phyloP scores from a whole-genome alignment of 345 rosid species.

The Hibiscus mutabilis region DNA sequence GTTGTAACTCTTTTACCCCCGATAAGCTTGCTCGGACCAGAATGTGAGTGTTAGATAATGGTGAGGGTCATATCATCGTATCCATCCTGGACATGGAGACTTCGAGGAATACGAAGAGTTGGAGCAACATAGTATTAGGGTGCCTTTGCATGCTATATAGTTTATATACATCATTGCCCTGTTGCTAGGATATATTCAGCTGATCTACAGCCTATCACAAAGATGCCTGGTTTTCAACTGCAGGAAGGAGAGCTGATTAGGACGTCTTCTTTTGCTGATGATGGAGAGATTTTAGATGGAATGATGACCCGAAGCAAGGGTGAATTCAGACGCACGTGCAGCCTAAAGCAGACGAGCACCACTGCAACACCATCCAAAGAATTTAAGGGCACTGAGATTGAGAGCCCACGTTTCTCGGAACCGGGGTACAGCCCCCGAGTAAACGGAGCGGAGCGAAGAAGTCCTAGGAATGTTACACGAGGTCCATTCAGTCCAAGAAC shows the following conservation, averaged over 20 bases:
- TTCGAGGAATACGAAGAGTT: too few relatives aligned
- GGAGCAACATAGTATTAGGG: not conserved
- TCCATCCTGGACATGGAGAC: too few relatives aligned
- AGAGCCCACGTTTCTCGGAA: conserved; percentile 55
- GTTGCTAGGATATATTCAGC: not conserved
- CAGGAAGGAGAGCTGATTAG: conserved; percentile 67
- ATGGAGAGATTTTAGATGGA: conserved; percentile 64
- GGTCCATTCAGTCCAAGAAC: conserved; percentile 7
- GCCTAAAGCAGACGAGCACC: conserved; percentile 43
- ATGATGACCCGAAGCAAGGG: conserved; percentile 83
- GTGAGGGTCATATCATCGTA: not conserved
- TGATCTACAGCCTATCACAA: not conserved
- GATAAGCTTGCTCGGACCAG: not conserved
- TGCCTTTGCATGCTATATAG: not conserved
- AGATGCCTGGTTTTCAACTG: conserved; percentile 3
- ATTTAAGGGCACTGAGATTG: conserved; percentile 17
- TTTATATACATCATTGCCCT: not conserved
- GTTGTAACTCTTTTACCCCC: not conserved
- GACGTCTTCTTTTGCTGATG: conserved; percentile 41
- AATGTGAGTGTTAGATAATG: not conserved
- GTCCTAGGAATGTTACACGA: not conserved
- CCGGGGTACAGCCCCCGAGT: conserved; percentile 50
- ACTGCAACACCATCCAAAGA: conserved; percentile 43
- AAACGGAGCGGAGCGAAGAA: conserved; percentile 9
- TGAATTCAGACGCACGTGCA: conserved; percentile 61